Conservation (phyloP, 495 filamentous ascomycete genomes). For the Neurospora africana region DNA sequence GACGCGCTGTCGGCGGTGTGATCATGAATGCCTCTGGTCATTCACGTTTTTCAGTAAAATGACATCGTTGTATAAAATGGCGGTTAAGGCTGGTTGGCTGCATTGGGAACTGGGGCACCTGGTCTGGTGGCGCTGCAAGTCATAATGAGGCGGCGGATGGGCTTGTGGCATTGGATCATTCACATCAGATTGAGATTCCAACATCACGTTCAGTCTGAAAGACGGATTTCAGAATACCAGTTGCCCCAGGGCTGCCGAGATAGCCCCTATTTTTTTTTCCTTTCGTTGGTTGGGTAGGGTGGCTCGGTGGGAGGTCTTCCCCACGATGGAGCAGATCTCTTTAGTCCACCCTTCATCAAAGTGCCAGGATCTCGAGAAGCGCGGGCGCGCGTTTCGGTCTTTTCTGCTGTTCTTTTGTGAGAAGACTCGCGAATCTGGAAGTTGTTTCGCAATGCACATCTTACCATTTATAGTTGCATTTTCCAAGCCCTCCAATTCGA, state of each 20-base stretch:
- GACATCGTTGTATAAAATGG: background rate
- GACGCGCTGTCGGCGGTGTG: background rate
- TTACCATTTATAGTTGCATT: background rate
- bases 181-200: background rate
- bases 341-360: background rate
- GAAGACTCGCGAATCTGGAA: background rate
- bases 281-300: background rate
- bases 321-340: background rate
- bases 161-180: background rate
- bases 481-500: background rate
- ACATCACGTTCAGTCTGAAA: background rate
- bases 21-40: background rate
- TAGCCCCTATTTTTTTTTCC: background rate
- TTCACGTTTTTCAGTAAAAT: background rate
- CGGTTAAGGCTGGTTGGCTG: background rate
- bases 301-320: background rate
- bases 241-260: background rate
- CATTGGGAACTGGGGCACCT: background rate
- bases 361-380: background rate
- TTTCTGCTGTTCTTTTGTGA: background rate
- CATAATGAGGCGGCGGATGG: background rate
- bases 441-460: background rate
- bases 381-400: background rate
- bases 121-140: background rate
- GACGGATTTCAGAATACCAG: background rate